phyloP scores from a whole-genome alignment of 306 rosid genomes.

The Lathyrus oleraceus region DNA sequence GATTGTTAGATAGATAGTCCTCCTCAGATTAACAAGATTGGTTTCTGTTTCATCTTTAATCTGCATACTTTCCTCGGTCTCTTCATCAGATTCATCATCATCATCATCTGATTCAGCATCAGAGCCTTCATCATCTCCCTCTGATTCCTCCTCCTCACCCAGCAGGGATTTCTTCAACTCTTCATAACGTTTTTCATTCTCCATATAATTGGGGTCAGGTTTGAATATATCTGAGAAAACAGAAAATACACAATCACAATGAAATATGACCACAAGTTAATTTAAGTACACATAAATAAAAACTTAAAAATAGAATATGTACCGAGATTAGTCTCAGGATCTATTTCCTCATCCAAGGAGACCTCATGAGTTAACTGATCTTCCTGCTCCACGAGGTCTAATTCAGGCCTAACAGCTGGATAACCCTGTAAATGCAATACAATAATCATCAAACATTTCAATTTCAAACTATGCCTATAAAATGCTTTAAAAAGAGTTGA shows the following conservation, averaged over 20 bases:
- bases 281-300: slow-evolving; percentile 10
- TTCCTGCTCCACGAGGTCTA: slow-evolving; percentile 56
- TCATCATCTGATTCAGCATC: slow-evolving; percentile 72
- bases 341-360: slow-evolving; percentile 50
- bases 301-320: slow-evolving; percentile 8
- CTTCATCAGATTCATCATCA: slow-evolving; percentile 65
- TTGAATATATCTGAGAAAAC: slow-evolving; percentile 70
- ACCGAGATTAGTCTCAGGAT: slow-evolving; percentile 50
- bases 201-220: slow-evolving; percentile 72
- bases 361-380: slow-evolving; percentile 53
- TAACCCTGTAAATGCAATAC: slow-evolving; percentile 40
- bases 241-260: slow-evolving; percentile 19
- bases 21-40: slow-evolving; percentile 82
- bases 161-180: slow-evolving; percentile 75
- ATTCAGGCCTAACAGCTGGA: slow-evolving; percentile 52
- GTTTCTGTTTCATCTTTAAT: slow-evolving; percentile 93
- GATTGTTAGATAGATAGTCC: slow-evolving; percentile 88
- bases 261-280: slow-evolving; percentile 6
- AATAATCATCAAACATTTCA: not conserved
- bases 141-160: slow-evolving; percentile 93
- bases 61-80: slow-evolving; percentile 69
- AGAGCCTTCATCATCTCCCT: slow-evolving; percentile 72
- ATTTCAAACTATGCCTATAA: slow-evolving; percentile 10
- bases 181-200: slow-evolving; percentile 78
- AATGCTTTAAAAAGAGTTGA: slow-evolving; percentile 18